phyloP scores from a whole-genome alignment of 371 early-diverging fungal genomes.

The Mucor plumbeus region DNA sequence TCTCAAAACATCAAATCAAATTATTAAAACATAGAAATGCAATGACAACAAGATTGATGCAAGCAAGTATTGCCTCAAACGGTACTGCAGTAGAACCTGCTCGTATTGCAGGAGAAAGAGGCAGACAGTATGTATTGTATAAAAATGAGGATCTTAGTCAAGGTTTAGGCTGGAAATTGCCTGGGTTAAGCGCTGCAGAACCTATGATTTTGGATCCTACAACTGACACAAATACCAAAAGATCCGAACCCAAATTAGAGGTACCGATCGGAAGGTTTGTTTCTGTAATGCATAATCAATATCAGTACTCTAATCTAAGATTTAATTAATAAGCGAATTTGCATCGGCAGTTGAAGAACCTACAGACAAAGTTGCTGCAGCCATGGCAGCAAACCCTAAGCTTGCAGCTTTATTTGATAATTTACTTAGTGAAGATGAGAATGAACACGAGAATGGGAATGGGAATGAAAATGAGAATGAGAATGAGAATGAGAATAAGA shows the following conservation, averaged over 20 bases:
- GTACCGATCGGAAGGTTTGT: slow-evolving; percentile 1
- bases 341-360: neutral
- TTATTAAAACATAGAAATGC: slow-evolving; percentile 82
- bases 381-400: slow-evolving; percentile 39
- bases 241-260: slow-evolving; percentile 14
- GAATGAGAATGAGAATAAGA: too few relatives aligned
- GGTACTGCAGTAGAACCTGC: slow-evolving; percentile 11
- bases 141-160: slow-evolving; percentile 76
- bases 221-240: neutral
- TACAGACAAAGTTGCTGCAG: slow-evolving; percentile 39
- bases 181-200: slow-evolving; percentile 32
- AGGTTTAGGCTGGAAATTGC: slow-evolving; percentile 75
- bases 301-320: neutral
- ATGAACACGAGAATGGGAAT: too few relatives aligned
- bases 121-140: slow-evolving; percentile 79
- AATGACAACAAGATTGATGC: slow-evolving; percentile 81
- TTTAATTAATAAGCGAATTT: neutral
- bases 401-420: slow-evolving; percentile 35
- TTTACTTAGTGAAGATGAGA: slow-evolving; percentile 27
- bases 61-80: slow-evolving; percentile 60
- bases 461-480: too few relatives aligned
- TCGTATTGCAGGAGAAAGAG: slow-evolving; percentile 83
- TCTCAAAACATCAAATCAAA: slow-evolving; percentile 90
- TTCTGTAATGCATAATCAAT: neutral
- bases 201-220: slow-evolving; percentile 31